Percentiles rank a stretch among this genome's conserved stretches.
phyloP scores from a whole-genome alignment of 176 grass and related monocot genomes.

The Alopecurus myosuroides region DNA sequence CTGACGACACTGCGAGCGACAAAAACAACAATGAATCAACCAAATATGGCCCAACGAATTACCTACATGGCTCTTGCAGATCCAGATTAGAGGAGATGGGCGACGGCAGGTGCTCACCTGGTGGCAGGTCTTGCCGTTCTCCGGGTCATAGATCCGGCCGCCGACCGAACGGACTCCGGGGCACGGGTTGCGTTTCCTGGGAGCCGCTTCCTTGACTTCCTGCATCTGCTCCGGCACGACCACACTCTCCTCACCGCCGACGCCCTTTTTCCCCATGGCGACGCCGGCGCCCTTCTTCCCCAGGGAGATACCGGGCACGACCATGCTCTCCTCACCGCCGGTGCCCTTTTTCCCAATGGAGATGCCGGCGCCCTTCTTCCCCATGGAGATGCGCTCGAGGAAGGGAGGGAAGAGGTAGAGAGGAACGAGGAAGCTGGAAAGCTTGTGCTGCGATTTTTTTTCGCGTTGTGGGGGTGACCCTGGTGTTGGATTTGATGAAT shows the following conservation, averaged over 20 bases:
- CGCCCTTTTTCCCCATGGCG: neutral
- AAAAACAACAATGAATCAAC: neutral
- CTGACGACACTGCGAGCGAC: conserved; percentile 65
- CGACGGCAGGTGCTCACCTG: conserved; percentile 39
- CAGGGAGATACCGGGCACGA: neutral
- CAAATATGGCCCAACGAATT: neutral
- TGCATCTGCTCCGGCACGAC: conserved; percentile 10
- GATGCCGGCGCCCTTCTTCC: neutral
- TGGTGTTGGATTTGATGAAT: neutral
- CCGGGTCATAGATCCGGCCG: conserved; percentile 58
- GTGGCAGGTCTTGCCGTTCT: conserved; percentile 84
- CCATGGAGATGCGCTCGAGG: neutral
- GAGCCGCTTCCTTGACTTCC: neutral
- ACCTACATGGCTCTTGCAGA: neutral
- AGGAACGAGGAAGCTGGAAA: neutral
- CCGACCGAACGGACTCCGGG: conserved; percentile 52
- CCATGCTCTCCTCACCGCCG: neutral
- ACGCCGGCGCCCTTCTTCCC: neutral
- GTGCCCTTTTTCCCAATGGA: neutral
- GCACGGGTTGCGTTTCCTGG: conserved; percentile 39
- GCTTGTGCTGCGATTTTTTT: neutral
- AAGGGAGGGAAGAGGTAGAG: neutral
- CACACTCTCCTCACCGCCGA: neutral
- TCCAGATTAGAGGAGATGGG: neutral
- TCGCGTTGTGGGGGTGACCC: neutral